phyloP scores from a whole-genome alignment of 2,329 filamentous ascomycete genomes.

The Berkeleyomyces rouxiae region DNA sequence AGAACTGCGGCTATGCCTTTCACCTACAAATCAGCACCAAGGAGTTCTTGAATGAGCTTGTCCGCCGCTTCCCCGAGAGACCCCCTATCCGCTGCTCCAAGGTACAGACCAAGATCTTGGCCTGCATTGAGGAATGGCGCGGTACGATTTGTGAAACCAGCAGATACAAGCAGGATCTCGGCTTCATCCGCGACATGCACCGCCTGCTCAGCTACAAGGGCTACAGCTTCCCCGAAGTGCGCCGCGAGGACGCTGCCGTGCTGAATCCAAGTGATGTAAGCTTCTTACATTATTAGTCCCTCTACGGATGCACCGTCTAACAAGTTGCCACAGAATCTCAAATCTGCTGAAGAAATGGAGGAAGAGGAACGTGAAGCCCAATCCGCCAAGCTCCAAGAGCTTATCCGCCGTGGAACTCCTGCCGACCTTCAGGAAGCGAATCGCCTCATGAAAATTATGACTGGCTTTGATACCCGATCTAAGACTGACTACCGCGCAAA shows the following conservation, averaged over 20 bases:
- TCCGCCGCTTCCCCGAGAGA: slow-evolving; percentile 85
- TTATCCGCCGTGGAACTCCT: slow-evolving; percentile 81
- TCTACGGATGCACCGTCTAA: neutral
- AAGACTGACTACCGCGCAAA: slow-evolving; percentile 98
- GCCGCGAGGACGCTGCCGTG: slow-evolving; percentile 86
- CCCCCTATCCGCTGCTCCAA: slow-evolving; percentile 72
- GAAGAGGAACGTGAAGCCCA: slow-evolving; percentile 89
- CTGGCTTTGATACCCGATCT: slow-evolving; percentile 82
- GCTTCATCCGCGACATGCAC: slow-evolving; percentile 96
- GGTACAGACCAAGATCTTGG: slow-evolving; percentile 83
- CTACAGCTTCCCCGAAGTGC: slow-evolving; percentile 84
- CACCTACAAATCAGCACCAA: slow-evolving; percentile 97
- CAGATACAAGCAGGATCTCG: slow-evolving; percentile 90
- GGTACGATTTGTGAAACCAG: slow-evolving; percentile 97
- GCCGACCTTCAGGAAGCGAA: slow-evolving; percentile 95
- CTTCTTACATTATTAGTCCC: slow-evolving; percentile 16
- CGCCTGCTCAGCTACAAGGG: slow-evolving; percentile 89
- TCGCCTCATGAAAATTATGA: slow-evolving; percentile 97
- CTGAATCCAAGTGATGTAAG: slow-evolving; percentile 90
- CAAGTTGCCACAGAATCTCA: slow-evolving; percentile 50
- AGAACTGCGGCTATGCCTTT: slow-evolving; percentile 98
- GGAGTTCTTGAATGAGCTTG: slow-evolving; percentile 96
- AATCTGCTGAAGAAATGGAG: slow-evolving; percentile 97
- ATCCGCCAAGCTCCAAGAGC: slow-evolving; percentile 92
- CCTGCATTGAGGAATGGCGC: slow-evolving; percentile 96